Conservation (phyloP, 306 rosid genomes). For the Corylus heterophylla region DNA sequence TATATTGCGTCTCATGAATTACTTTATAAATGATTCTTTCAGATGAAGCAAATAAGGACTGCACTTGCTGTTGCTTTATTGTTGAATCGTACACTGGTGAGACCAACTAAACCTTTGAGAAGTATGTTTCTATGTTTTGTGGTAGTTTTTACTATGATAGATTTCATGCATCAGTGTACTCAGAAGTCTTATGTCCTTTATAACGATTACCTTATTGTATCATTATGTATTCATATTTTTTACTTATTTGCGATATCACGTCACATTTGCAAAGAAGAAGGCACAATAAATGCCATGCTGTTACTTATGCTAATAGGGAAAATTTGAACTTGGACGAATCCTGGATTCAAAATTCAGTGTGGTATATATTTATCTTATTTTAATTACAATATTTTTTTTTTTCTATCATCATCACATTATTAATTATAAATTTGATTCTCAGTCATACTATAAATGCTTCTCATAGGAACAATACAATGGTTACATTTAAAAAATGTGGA, state of each 20-base stretch:
- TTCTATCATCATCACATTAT: too few species aligned
- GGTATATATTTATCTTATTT: neutral
- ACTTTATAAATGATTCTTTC: constrained; percentile 34
- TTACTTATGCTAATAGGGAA: neutral
- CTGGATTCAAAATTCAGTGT: neutral
- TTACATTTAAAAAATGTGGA: neutral
- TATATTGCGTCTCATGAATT: constrained; percentile 21
- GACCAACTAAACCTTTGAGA: constrained; percentile 30
- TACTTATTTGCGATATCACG: neutral
- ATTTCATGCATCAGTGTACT: neutral
- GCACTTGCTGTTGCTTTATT: constrained; percentile 91
- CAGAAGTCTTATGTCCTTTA: neutral
- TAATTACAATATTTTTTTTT: neutral
- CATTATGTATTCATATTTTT: neutral
- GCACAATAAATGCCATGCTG: neutral
- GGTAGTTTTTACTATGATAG: neutral
- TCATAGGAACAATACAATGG: neutral
- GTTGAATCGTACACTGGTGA: constrained; percentile 90
- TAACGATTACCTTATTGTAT: neutral
- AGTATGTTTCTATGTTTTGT: constrained; percentile 9
- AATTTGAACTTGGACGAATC: neutral
- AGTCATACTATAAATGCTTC: neutral
- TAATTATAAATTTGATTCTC: too few species aligned
- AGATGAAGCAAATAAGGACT: constrained; percentile 87
- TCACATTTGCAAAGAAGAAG: neutral